phyloP scores from a whole-genome alignment of 2,329 filamentous ascomycete species.

The Pseudogymnoascus sp. region DNA sequence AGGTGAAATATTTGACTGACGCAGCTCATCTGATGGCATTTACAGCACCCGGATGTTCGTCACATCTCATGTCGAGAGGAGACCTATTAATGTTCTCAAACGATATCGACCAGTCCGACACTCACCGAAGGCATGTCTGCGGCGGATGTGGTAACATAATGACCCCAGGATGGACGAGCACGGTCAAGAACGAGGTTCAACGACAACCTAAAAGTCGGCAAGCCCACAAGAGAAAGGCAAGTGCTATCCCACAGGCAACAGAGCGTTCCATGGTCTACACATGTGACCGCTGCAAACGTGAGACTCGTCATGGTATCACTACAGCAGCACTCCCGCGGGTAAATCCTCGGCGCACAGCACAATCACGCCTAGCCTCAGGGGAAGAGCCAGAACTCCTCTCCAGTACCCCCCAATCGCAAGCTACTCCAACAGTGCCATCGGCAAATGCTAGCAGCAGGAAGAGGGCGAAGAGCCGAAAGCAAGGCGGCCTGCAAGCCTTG shows the following conservation, averaged over 20 bases:
- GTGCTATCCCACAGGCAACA: slow-evolving; percentile 6
- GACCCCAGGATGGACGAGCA: slow-evolving; percentile 36
- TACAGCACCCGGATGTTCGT: slow-evolving; percentile 47
- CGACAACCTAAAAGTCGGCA: not conserved
- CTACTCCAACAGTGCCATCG: slow-evolving; percentile 24
- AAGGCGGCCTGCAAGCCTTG: slow-evolving; percentile 54
- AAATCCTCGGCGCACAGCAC: not conserved
- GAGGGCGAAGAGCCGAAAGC: slow-evolving; percentile 54
- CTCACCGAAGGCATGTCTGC: slow-evolving; percentile 48
- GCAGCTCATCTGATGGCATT: slow-evolving; percentile 48
- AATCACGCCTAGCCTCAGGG: not conserved
- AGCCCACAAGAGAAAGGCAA: not conserved
- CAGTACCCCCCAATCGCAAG: not conserved
- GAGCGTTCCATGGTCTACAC: slow-evolving; percentile 20
- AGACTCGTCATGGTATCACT: slow-evolving; percentile 18
- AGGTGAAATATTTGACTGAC: slow-evolving; percentile 39
- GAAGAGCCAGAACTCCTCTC: not conserved
- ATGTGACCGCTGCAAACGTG: slow-evolving; percentile 22
- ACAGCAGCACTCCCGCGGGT: slow-evolving; percentile 6
- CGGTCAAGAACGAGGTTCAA: slow-evolving; percentile 12
- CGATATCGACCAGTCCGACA: slow-evolving; percentile 35
- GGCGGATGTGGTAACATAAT: slow-evolving; percentile 53
- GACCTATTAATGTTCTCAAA: slow-evolving; percentile 41
- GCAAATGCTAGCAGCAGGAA: slow-evolving; percentile 55
- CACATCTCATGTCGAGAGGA: slow-evolving; percentile 48